A percentile compares a stretch with the other conserved stretches of the same genome.
Evolutionary conservation across 2,329 filamentous ascomycete genomes (phyloP).

Genomic region (Claviceps monticola): DNA sequence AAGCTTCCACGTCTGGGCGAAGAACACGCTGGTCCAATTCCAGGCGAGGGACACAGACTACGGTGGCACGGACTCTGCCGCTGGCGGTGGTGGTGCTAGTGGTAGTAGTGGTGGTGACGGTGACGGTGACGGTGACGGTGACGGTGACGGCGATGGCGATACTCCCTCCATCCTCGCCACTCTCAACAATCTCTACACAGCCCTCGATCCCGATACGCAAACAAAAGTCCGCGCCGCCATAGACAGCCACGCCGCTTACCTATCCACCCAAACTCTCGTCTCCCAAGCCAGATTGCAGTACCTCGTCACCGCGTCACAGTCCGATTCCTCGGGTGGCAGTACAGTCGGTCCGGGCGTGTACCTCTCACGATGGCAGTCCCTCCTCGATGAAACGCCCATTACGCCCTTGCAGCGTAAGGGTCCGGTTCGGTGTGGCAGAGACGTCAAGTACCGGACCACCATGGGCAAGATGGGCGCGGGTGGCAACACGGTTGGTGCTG

Average conservation of each 20-base stretch:
- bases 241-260: slow-evolving; percentile 47
- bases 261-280: slow-evolving; percentile 37
- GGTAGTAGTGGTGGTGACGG: too few relatives aligned
- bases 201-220: slow-evolving; percentile 33
- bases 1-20: slow-evolving; percentile 47
- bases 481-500: slow-evolving; percentile 9
- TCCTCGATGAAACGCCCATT: slow-evolving; percentile 56
- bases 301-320: slow-evolving; percentile 32
- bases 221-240: slow-evolving; percentile 34
- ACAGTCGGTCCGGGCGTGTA: slow-evolving; percentile 57
- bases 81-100: too few relatives aligned
- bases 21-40: slow-evolving; percentile 44
- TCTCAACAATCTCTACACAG: slow-evolving; percentile 27
- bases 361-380: slow-evolving; percentile 55
- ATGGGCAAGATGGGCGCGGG: slow-evolving; percentile 29
- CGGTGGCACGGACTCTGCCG: slow-evolving; percentile 1
- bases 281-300: slow-evolving; percentile 42
- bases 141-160: too few relatives aligned
- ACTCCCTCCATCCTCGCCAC: slow-evolving; percentile 19
- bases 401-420: slow-evolving; percentile 44
- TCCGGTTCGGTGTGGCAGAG: slow-evolving; percentile 36
- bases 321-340: slow-evolving; percentile 15
- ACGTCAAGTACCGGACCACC: slow-evolving; percentile 30
- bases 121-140: too few relatives aligned
- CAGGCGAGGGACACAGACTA: slow-evolving; percentile 10